These are phyloP conservation scores for Macrotyloma uniflorum DNA, from an alignment of 306 rosid species.

Conservation along the genomic window DNA sequence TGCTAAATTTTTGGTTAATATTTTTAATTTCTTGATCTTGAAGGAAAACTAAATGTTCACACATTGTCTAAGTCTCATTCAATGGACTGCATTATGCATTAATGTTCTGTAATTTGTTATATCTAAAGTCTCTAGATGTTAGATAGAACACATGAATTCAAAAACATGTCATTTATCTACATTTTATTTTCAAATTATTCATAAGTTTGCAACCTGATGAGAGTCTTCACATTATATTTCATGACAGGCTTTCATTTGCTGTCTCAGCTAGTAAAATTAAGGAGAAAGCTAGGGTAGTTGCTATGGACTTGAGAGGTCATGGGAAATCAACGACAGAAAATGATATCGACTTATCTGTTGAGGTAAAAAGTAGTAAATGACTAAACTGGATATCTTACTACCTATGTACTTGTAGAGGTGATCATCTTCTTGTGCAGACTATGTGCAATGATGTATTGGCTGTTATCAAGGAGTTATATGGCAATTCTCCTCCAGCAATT, in stretches of 20 bases:
- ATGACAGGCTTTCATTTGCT: conserved; percentile 86
- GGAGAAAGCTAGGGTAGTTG: conserved; percentile 86
- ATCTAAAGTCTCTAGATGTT: background rate
- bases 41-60: background rate
- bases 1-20: conserved; percentile 1
- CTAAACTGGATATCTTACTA: conserved; percentile 13
- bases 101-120: background rate
- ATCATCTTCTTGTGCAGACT: conserved; percentile 63
- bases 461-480: conserved; percentile 74
- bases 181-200: conserved; percentile 22
- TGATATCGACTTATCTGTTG: conserved; percentile 82
- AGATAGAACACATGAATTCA: background rate
- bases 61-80: background rate
- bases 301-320: conserved; percentile 97
- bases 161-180: background rate
- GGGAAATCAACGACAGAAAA: conserved; percentile 81
- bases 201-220: conserved; percentile 30
- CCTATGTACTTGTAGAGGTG: conserved; percentile 29
- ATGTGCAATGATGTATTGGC: conserved; percentile 88
- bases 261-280: conserved; percentile 72
- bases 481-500: conserved; percentile 85
- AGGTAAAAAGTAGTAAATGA: conserved; percentile 51
- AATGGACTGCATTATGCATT: background rate
- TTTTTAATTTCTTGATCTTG: background rate
- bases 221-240: conserved; percentile 28